phyloP scores from a whole-genome alignment of 176 grass and related monocot species.

The Ensete ventricosum region DNA sequence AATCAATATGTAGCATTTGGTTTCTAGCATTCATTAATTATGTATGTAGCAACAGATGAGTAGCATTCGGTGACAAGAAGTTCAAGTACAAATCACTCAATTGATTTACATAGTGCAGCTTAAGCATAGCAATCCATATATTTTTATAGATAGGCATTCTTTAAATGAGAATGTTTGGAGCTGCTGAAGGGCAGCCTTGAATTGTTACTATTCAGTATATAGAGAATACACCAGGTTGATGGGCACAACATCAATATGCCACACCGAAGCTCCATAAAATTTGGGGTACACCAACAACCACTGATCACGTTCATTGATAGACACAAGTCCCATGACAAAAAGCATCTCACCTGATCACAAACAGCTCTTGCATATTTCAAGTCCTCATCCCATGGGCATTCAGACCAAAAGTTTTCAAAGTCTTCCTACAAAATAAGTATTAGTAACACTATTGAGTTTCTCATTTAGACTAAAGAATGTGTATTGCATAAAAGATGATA shows the following conservation, averaged over 20 bases:
- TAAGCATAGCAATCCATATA: no score
- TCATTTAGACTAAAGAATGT: not conserved
- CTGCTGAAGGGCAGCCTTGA: no score
- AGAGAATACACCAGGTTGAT: not conserved
- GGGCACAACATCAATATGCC: not conserved
- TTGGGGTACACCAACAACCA: no score
- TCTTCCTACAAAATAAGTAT: slow-evolving; percentile 58
- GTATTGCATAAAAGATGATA: not conserved
- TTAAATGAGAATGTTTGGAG: no score
- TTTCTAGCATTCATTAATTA: no score
- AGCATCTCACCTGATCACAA: slow-evolving; percentile 62
- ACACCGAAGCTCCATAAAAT: not conserved
- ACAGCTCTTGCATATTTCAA: slow-evolving; percentile 74
- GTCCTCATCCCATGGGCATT: slow-evolving; percentile 98
- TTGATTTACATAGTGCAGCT: not conserved
- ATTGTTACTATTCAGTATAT: not conserved
- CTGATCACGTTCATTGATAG: not conserved
- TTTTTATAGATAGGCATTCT: no score
- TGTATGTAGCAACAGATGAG: no score
- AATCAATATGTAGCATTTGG: no score
- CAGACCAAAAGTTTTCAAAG: slow-evolving; percentile 95
- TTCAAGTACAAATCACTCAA: not conserved
- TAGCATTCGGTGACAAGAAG: no score
- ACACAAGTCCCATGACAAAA: not conserved
- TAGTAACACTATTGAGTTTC: not conserved